These are phyloP conservation scores for Orbilia quercus DNA, from an alignment of 2,329 filamentous ascomycete genomes.

Conservation along the genomic window DNA sequence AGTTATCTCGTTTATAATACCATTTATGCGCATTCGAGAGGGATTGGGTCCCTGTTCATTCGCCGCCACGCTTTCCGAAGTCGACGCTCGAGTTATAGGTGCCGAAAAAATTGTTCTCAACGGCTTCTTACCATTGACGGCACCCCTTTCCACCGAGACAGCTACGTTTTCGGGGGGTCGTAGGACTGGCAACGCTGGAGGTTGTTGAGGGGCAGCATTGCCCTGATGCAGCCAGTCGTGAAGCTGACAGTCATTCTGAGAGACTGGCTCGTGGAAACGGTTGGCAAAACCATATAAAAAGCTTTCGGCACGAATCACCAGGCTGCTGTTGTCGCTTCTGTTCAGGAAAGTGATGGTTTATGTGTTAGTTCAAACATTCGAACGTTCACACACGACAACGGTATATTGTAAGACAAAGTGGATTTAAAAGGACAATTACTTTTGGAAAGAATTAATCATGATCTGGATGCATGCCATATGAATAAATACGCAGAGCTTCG, in stretches of 20 bases:
- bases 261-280: conserved; percentile 19
- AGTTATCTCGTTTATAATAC: conserved; percentile 1
- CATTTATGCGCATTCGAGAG: not conserved
- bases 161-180: conserved; percentile 1
- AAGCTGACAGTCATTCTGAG: conserved; percentile 28
- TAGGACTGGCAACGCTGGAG: not conserved
- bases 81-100: too few species aligned
- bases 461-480: conserved; percentile 36
- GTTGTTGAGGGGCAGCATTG: not conserved
- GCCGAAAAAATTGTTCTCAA: too few species aligned
- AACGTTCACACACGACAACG: not conserved
- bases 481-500: conserved; percentile 25
- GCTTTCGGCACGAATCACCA: conserved; percentile 11
- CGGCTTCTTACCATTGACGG: not conserved
- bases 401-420: not conserved
- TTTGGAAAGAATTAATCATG: conserved; percentile 31
- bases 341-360: too few species aligned
- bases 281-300: conserved; percentile 22
- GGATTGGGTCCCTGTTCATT: not conserved
- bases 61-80: not conserved
- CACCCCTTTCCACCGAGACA: not conserved
- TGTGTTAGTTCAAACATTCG: too few species aligned
- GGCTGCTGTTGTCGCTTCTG: conserved; percentile 13
- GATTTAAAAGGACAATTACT: conserved; percentile 3
- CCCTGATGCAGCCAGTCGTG: conserved; percentile 18